phyloP scores from a whole-genome alignment of 2,329 filamentous ascomycete genomes.

The Fusarium bactridioides region DNA sequence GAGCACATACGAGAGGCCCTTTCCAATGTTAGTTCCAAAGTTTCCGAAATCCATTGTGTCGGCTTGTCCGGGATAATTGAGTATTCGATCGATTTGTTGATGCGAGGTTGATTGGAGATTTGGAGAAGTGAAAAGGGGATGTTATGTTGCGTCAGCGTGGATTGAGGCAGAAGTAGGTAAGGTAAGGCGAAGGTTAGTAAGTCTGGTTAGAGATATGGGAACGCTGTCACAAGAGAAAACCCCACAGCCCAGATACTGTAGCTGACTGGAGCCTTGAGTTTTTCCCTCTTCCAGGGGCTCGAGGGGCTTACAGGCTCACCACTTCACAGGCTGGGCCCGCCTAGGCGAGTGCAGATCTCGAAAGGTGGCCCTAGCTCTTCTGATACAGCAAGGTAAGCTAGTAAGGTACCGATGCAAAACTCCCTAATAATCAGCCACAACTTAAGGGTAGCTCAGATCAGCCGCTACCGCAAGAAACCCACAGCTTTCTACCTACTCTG shows the following conservation, averaged over 20 bases:
- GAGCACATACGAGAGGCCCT: constrained; percentile 60
- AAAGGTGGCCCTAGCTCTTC: constrained; percentile 37
- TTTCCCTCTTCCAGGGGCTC: constrained; percentile 39
- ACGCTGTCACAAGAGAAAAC: constrained; percentile 46
- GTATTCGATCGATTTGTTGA: neutral
- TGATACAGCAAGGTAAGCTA: constrained; percentile 5
- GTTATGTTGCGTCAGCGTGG: constrained; percentile 36
- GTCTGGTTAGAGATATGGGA: constrained; percentile 35
- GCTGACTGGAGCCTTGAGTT: constrained; percentile 25
- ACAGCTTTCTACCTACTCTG: neutral
- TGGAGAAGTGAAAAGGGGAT: constrained; percentile 23
- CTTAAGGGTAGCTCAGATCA: neutral
- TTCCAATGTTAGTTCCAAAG: constrained; percentile 53
- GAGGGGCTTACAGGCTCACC: constrained; percentile 26
- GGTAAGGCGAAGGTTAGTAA: neutral
- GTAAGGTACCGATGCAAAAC: constrained; percentile 10
- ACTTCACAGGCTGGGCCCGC: neutral
- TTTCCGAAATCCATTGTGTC: constrained; percentile 65
- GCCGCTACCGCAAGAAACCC: constrained; percentile 1
- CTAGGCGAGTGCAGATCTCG: constrained; percentile 32
- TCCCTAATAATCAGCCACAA: constrained; percentile 5
- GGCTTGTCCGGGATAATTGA: constrained; percentile 5
- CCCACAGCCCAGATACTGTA: constrained; percentile 7
- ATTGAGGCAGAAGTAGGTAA: constrained; percentile 23
- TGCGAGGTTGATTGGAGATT: constrained; percentile 15